Base-by-base conservation (phyloP, 2,329 filamentous ascomycete species). In the Blastomyces silverae region DNA sequence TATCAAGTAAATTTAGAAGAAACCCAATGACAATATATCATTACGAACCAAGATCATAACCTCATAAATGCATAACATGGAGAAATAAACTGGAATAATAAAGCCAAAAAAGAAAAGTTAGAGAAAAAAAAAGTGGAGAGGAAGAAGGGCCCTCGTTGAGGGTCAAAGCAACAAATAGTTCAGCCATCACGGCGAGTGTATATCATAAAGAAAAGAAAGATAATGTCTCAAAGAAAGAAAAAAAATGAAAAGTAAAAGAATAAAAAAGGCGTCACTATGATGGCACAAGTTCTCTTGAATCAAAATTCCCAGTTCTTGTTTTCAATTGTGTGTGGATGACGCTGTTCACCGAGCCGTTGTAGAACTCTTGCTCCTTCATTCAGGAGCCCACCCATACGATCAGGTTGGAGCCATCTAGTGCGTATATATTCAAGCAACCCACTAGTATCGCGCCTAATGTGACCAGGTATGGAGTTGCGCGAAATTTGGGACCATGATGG, bases 301-400 rank as follows among this genome's bases (percentile, higher is more conserved):
- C 64, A 72, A 61, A 74, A 75, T 62, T 70, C 69, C 68, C 69
- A 71, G 48, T 67, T 65, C 66, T 70, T 71, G 58, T 68, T 66
- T 62, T 69, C n/a, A 11, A 4, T 20, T 57, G 20, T 68, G 28
- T 62, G 37, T 20, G 57, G 37, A 44, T 44, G 56, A 42, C 60
- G 61, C 11, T 57, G 59, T 63, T 75, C 73, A 22, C 69, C 69
- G 28, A 76, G 69, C 61, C 73, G 70, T 63, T 67, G 69, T 61
- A 77, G 66, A 15, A 76, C 74, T 57, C 69, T 64, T 61, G 74
- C 71, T 20, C 71, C 74, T 66, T 76, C 73, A 62, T 74, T 74
- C 69, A 76, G 69, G n/a, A 76, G 68, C 8, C 74, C 75, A n/a
- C 73, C 73, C 53, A 73, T 66, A 48, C 69, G 64, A 50, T 66